These are phyloP conservation scores for Mikania micrantha DNA, from an alignment of 129 eudicot species.

Conservation along the genomic window DNA sequence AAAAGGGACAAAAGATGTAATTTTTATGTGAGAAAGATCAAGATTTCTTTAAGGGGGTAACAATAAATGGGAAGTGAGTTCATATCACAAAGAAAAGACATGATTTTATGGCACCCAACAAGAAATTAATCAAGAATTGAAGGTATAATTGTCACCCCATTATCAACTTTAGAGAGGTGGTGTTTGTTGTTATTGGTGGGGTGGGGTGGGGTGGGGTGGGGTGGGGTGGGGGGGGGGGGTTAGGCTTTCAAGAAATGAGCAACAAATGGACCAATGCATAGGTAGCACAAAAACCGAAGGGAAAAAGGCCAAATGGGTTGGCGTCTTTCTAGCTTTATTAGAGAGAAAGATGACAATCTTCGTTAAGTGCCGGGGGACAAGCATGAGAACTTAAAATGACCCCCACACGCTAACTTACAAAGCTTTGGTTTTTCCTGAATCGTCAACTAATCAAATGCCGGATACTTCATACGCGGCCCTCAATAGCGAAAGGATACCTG, in stretches of 20 bases:
- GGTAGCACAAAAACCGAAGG: constrained; percentile 72
- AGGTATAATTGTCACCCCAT: constrained; percentile 58
- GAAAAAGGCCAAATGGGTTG: constrained; percentile 45
- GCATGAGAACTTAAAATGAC: too few species aligned
- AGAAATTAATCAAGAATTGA: constrained; percentile 42
- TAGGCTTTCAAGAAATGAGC: too few species aligned
- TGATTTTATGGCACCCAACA: constrained; percentile 18
- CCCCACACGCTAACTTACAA: too few species aligned
- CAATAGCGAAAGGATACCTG: too few species aligned
- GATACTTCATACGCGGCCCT: too few species aligned
- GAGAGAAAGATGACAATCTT: constrained; percentile 34
- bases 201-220: too few species aligned
- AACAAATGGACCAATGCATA: too few species aligned
- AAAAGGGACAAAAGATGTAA: not conserved
- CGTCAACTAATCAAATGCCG: too few species aligned
- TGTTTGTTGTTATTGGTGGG: too few species aligned
- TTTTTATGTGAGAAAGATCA: constrained; percentile 1
- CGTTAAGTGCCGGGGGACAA: too few species aligned
- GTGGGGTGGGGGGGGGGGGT: too few species aligned
- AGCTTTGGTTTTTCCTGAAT: too few species aligned
- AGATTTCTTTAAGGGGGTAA: constrained; percentile 25
- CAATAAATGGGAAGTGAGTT: constrained; percentile 20
- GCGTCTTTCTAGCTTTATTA: constrained; percentile 50
- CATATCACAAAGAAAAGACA: constrained; percentile 27
- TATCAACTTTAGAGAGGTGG: constrained; percentile 38